Conservation (phyloP, 805 yeast genomes). For the Blastobotrys robertii region DNA sequence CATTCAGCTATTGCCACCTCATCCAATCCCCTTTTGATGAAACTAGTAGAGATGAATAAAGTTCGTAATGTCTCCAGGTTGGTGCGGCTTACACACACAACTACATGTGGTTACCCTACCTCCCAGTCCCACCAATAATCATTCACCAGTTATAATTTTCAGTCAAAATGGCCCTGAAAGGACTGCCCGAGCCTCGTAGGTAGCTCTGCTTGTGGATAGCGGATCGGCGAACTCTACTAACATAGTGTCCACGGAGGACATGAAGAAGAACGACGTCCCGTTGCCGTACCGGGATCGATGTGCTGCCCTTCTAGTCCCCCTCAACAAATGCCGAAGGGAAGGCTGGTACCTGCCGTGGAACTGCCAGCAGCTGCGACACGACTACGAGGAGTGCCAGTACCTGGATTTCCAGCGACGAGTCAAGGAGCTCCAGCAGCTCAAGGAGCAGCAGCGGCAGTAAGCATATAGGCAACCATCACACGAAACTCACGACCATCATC, state of each 20-base stretch:
- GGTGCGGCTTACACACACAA: too few species aligned
- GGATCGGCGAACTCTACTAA: not conserved
- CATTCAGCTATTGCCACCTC: too few species aligned
- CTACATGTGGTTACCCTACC: too few species aligned
- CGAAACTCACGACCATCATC: too few species aligned
- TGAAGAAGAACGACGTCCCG: conserved; percentile 71
- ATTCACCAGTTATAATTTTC: not conserved
- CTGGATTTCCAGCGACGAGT: conserved; percentile 75
- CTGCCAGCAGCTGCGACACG: conserved; percentile 69
- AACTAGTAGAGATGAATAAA: too few species aligned
- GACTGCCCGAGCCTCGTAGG: conserved; percentile 21
- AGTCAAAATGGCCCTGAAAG: conserved; percentile 13
- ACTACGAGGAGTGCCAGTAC: conserved; percentile 78
- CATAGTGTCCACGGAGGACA: conserved; percentile 69
- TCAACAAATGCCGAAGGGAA: conserved; percentile 52
- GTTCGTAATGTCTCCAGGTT: too few species aligned
- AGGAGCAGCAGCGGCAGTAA: conserved; percentile 29
- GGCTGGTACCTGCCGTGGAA: conserved; percentile 55
- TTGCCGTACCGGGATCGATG: conserved; percentile 77
- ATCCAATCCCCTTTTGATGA: too few species aligned
- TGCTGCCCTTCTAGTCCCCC: conserved; percentile 52
- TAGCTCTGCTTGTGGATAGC: conserved; percentile 1
- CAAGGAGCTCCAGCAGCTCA: conserved; percentile 52
- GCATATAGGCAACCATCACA: too few species aligned
- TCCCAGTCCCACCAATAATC: conserved; percentile 27